These are phyloP conservation scores for Xylaria sp. DNA, from an alignment of 2,329 filamentous ascomycete genomes.

Conservation along the genomic window DNA sequence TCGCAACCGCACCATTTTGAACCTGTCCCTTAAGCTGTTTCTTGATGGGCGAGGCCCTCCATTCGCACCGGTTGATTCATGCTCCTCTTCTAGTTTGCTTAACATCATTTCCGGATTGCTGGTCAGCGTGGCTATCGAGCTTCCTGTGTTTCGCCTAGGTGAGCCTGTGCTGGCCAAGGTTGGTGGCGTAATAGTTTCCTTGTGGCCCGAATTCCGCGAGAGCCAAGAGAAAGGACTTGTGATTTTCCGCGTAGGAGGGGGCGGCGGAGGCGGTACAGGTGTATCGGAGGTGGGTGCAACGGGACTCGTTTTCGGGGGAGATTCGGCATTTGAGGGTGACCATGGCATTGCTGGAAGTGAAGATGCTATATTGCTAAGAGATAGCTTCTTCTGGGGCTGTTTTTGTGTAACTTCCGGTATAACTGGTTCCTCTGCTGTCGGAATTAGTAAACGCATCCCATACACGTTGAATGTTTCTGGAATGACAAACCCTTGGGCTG, in stretches of 20 bases:
- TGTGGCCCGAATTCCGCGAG: slow-evolving; percentile 68
- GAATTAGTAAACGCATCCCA: slow-evolving; percentile 14
- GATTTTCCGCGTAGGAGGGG: slow-evolving; percentile 68
- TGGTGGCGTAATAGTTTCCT: slow-evolving; percentile 59
- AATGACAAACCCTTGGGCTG: slow-evolving; percentile 37
- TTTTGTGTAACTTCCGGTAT: slow-evolving; percentile 41
- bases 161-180: slow-evolving; percentile 51
- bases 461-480: not conserved
- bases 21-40: slow-evolving; percentile 76
- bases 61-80: slow-evolving; percentile 53
- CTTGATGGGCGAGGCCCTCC: slow-evolving; percentile 55
- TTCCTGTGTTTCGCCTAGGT: slow-evolving; percentile 74
- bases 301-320: slow-evolving; percentile 53
- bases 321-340: slow-evolving; percentile 63
- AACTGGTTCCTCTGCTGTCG: slow-evolving; percentile 38
- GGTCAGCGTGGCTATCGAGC: slow-evolving; percentile 76
- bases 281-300: slow-evolving; percentile 43
- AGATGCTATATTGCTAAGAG: slow-evolving; percentile 73
- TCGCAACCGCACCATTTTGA: slow-evolving; percentile 76
- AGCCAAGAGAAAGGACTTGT: slow-evolving; percentile 90
- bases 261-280: slow-evolving; percentile 44
- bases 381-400: slow-evolving; percentile 60
- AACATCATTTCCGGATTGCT: slow-evolving; percentile 85
- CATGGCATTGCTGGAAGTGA: slow-evolving; percentile 75
- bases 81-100: slow-evolving; percentile 76